Conservation (phyloP, 192 early-diverging fungal species). For the Coemansia sp. region DNA sequence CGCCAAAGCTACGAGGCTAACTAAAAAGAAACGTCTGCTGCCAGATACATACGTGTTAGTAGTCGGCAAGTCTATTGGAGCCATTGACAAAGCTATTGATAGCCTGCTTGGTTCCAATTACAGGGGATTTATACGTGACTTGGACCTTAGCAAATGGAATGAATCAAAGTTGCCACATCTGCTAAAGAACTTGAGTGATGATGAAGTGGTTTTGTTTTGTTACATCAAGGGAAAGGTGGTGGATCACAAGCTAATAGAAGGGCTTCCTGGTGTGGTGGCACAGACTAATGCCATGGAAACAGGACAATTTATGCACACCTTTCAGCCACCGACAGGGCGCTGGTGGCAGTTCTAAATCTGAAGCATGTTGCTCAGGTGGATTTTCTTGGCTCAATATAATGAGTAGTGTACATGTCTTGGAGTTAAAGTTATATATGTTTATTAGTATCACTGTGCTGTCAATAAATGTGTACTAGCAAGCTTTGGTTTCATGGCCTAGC, state of each 20-base stretch:
- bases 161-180: neutral
- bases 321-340: neutral
- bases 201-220: too few relatives aligned
- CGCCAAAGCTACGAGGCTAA: too few relatives aligned
- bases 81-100: too few relatives aligned
- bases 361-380: neutral
- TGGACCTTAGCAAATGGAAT: neutral
- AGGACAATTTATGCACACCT: neutral
- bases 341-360: neutral
- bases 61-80: too few relatives aligned
- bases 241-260: neutral
- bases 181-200: neutral
- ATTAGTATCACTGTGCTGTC: too few relatives aligned
- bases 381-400: neutral
- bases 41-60: too few relatives aligned
- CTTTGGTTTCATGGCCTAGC: too few relatives aligned
- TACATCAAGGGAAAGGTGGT: neutral
- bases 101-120: too few relatives aligned
- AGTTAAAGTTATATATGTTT: too few relatives aligned
- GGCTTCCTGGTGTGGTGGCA: neutral
- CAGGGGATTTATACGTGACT: neutral
- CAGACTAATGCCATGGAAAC: neutral
- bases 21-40: too few relatives aligned
- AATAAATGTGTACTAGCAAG: too few relatives aligned
- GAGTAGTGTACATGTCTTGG: too few relatives aligned